Evolutionary conservation across 2,329 filamentous ascomycete species (phyloP), one percentile per base, ranked within the genome.

Genomic region (Grosmannia serpens): DNA sequence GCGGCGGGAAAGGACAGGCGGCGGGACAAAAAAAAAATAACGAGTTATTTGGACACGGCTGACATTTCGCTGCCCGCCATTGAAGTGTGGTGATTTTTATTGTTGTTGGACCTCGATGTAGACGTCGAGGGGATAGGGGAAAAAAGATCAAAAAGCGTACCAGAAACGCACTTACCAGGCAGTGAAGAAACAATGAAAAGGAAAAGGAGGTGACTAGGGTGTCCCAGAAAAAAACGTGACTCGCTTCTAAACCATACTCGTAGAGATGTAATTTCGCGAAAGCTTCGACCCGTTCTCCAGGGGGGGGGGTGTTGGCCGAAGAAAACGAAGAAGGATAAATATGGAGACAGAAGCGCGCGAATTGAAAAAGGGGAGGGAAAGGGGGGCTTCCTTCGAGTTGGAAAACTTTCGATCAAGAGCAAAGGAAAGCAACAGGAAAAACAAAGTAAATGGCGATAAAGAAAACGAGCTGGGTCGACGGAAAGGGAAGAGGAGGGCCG

Each of bases 131-230:
- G 26, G 38, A 33, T 33, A 57, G 57, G 47, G 24, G 38, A 53
- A 53, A 52, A 57, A 60, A 46, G 52, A 53, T 24, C 50, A 49
- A 57, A 15, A 58, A 51, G 55, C 38, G 22, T 29, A 22, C 54
- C 41, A 55, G 53, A 55, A 55, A 47, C 24, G 46, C 35, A 38
- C 35, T 38, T 53, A n/a, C 26, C 22, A 13, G 9, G 33, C 47
- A 59, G 50, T 38, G 38, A 52, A 47, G 47, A 60, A 51, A 26
- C 51, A 51, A 44, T 27, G 49, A 59, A 59, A 49, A 33, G 50
- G 53, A 54, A 50, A 53, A 52, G 53, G 27, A 47, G 38, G 26
- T 10, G 53, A 55, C 53, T 55, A 54, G 33, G 53, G 41, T 26
- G 41, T 24, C 35, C 17, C 15, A 55, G 20, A 55, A 46, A 55